Conservation (phyloP, 1,139 yeast species). For the Scheffersomyces parashehatae region DNA sequence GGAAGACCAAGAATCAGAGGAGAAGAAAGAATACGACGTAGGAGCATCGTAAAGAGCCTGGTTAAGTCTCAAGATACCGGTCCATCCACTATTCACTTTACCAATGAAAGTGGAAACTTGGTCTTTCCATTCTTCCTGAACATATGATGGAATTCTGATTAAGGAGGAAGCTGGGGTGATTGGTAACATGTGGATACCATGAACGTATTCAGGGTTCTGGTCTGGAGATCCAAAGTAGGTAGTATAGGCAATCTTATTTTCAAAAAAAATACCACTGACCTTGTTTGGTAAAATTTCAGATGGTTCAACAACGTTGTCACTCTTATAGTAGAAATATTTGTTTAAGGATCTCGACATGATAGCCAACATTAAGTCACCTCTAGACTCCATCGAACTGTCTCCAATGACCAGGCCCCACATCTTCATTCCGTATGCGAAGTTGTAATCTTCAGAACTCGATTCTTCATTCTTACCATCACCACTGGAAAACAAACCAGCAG, state of each 20-base stretch:
- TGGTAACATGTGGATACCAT: constrained; percentile 95
- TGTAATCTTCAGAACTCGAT: constrained; percentile 78
- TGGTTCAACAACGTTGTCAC: constrained; percentile 64
- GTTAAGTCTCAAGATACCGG: constrained; percentile 77
- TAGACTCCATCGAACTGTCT: constrained; percentile 72
- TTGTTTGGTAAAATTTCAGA: constrained; percentile 55
- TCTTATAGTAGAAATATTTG: constrained; percentile 57
- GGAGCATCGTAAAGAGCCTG: constrained; percentile 74
- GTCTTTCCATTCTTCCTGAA: constrained; percentile 76
- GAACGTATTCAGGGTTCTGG: constrained; percentile 69
- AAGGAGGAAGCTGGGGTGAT: constrained; percentile 82
- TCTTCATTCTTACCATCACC: constrained; percentile 83
- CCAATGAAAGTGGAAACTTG: constrained; percentile 51
- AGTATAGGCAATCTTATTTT: constrained; percentile 88
- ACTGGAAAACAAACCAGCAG: constrained; percentile 67
- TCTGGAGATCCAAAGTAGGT: constrained; percentile 71
- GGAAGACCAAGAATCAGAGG: constrained; percentile 46
- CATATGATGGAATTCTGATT: constrained; percentile 69
- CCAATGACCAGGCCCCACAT: constrained; percentile 75
- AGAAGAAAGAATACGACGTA: constrained; percentile 68
- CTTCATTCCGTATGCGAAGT: constrained; percentile 80
- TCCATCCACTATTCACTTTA: constrained; percentile 77
- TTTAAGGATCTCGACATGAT: constrained; percentile 63
- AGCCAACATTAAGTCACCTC: constrained; percentile 75
- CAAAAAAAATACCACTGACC: constrained; percentile 77